These are phyloP conservation scores for Fusarium praegraminearum DNA, from an alignment of 2,329 filamentous ascomycete species.

Conservation along the genomic window DNA sequence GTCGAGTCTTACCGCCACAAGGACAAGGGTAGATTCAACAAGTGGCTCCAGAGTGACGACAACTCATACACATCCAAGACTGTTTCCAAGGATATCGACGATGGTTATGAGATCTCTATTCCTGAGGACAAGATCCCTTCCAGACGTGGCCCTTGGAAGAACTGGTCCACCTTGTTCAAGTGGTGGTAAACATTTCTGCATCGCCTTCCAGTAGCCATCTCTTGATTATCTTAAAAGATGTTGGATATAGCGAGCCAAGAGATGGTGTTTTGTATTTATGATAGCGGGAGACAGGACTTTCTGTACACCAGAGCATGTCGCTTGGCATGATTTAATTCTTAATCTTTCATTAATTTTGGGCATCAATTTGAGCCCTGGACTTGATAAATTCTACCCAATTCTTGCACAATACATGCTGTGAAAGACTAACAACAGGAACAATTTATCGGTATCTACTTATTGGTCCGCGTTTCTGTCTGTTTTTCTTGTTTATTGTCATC, in stretches of 20 bases:
- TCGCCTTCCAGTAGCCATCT: not conserved
- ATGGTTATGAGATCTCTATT: constrained; percentile 41
- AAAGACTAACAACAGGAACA: too few species aligned
- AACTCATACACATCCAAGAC: constrained; percentile 46
- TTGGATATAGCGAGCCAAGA: constrained; percentile 2
- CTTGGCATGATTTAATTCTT: constrained; percentile 19
- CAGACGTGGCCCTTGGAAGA: constrained; percentile 29
- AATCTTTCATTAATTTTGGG: not conserved
- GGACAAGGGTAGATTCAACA: constrained; percentile 43
- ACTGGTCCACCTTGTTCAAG: constrained; percentile 21
- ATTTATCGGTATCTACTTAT: too few species aligned
- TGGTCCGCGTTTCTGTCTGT: too few species aligned
- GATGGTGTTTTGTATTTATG: constrained; percentile 16
- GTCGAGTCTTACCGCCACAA: constrained; percentile 30
- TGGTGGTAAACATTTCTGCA: constrained; percentile 25
- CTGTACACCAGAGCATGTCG: constrained; percentile 11
- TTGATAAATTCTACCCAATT: too few species aligned
- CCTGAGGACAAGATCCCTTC: constrained; percentile 44
- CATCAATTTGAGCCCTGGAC: not conserved
- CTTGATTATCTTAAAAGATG: not conserved
- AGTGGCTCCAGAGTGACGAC: constrained; percentile 48
- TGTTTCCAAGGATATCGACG: constrained; percentile 41
- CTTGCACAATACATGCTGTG: too few species aligned
- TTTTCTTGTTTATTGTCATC: not conserved
- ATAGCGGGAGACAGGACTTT: constrained; percentile 24